A percentile compares a stretch with the other conserved stretches of the same genome.
phyloP scores from a whole-genome alignment of 352 stramenopile species.

The Phytophthora uliginosa region DNA sequence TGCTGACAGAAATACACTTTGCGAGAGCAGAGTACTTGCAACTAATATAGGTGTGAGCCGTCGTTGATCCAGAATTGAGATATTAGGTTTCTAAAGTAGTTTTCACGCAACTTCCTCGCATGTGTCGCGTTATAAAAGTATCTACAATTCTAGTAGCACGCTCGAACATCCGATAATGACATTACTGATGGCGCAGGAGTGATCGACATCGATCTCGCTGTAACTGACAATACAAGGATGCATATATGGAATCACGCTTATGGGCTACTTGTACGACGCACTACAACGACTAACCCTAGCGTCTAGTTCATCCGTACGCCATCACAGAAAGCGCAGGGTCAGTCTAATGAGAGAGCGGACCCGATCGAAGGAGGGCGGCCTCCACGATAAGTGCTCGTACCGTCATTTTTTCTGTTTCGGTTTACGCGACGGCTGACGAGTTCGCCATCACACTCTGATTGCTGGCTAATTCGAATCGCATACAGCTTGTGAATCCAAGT shows the following conservation, averaged over 20 bases:
- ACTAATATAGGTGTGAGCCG: too few relatives aligned
- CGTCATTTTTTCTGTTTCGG: background rate
- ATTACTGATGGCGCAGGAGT: background rate
- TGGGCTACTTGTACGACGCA: too few relatives aligned
- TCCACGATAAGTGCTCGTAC: background rate
- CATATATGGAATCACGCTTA: background rate
- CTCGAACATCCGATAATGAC: too few relatives aligned
- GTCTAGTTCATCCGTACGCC: background rate
- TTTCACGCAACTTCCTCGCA: too few relatives aligned
- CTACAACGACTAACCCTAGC: background rate
- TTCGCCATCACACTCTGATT: background rate
- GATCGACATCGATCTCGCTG: background rate
- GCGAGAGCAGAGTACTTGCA: too few relatives aligned
- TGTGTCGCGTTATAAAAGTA: too few relatives aligned
- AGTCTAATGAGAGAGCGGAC: background rate
- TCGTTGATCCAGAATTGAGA: too few relatives aligned
- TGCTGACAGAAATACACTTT: too few relatives aligned
- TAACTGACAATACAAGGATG: background rate
- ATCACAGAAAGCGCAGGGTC: background rate
- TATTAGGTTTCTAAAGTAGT: too few relatives aligned
- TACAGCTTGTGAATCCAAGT: constrained; percentile 5
- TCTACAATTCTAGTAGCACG: too few relatives aligned
- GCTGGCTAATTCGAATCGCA: background rate
- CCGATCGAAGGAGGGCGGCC: background rate
- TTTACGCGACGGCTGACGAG: background rate